Evolutionary conservation across 2,329 filamentous ascomycete genomes (phyloP), one percentile per base, ranked within the genome.

Genomic region (Phaeoacremonium minimum): DNA sequence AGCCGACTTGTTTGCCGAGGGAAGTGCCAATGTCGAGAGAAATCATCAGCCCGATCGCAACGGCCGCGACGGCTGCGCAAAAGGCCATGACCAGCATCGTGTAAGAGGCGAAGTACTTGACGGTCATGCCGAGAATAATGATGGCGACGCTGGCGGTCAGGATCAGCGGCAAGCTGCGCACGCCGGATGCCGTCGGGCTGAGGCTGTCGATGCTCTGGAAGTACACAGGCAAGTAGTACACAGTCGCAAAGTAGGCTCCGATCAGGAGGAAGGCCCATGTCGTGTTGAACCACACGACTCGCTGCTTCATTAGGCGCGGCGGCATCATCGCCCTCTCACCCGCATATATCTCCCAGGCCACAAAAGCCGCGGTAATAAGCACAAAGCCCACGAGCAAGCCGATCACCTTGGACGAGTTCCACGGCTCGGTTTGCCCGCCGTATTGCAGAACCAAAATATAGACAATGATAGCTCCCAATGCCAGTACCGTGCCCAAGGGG

Each of bases 301-400:
- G 57, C 14, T 58, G 56, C 13, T 53, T 54, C 9, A 72, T 38
- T 22, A 74, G 53, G 0, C 59, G 58, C 2, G 63, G 53, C 0
- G 68, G 64, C 3, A 75, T 56, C 57, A 75, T 71, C 13, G 70
- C 71, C 3, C 58, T 51, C 9, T 69, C 64, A 4, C 68, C 70
- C 34, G 54, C 48, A 13, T 38, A 57, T 18, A 40, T 57, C 39
- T 63, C 54, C 9, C 52, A 44, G 11, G 50, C 36, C 4, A 35
- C 33, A 42, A 62, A 61, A n/a, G 45, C 32, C 8, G 47, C 37
- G 8, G 55, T 6, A 3, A 33, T 33, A 7, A 22, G 1, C 13
- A 33, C 19, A 18, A 29, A 35, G 1, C 50, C 52, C 22, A 60
- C 45, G 5, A 61, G 42, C 8, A 50, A 46, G 2, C 55, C 57